These are phyloP conservation scores for Candida ovalis DNA, from an alignment of 805 yeast genomes.

Conservation along the genomic window DNA sequence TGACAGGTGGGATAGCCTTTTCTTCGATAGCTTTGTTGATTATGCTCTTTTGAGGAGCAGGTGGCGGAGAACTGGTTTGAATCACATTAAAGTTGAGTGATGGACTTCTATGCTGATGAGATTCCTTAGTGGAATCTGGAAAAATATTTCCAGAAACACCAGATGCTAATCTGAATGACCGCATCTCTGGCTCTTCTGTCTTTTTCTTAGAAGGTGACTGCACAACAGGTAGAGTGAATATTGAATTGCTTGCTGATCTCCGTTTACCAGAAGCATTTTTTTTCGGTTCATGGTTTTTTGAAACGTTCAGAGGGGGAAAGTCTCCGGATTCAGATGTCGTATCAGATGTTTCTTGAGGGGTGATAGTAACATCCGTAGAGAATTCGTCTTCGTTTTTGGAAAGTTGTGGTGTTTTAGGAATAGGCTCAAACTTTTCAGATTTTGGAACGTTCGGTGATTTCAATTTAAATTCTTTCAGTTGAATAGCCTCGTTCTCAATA, in stretches of 20 bases:
- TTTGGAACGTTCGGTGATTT: conserved; percentile 5
- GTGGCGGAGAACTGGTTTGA: neutral
- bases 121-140: neutral
- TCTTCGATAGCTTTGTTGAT: neutral
- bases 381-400: conserved; percentile 3
- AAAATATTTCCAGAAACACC: neutral
- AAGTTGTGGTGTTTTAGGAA: conserved; percentile 2
- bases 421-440: neutral
- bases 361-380: neutral
- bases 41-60: neutral
- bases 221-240: conserved; percentile 20
- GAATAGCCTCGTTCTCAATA: conserved; percentile 36
- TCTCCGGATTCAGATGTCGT: neutral
- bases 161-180: conserved; percentile 10
- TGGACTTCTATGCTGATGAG: conserved; percentile 6
- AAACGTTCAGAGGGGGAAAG: neutral
- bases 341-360: neutral
- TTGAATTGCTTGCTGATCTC: conserved; percentile 9
- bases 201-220: conserved; percentile 3
- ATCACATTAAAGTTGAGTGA: conserved; percentile 10
- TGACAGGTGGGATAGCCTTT: neutral
- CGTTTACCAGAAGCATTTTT: neutral
- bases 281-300: neutral
- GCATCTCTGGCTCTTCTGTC: conserved; percentile 5
- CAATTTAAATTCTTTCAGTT: conserved; percentile 19